Evolutionary conservation across 306 rosid genomes (phyloP).

Genomic region (Carpinus fangiana): DNA sequence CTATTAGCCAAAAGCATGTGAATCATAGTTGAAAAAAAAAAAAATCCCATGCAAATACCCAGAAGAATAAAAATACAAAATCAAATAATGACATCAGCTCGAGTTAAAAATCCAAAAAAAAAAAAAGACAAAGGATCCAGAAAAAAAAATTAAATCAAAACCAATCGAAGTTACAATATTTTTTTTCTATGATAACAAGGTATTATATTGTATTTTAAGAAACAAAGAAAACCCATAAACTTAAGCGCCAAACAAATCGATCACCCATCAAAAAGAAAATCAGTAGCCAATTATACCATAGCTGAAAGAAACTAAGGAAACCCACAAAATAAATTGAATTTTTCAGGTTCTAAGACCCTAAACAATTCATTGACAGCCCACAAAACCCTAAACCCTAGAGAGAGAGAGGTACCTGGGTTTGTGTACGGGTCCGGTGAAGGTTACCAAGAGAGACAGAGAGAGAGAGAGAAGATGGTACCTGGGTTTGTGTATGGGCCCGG

Average conservation of each 20-base stretch:
- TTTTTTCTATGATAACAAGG: neutral
- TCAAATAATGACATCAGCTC: too few species aligned
- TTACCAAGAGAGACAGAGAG: neutral
- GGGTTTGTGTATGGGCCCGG: neutral
- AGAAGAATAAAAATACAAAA: too few species aligned
- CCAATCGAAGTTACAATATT: neutral
- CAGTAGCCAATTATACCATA: neutral
- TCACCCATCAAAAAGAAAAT: neutral
- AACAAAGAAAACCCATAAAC: neutral
- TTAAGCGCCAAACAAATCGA: neutral
- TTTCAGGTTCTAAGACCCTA: neutral
- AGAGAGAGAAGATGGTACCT: neutral
- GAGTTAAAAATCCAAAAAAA: neutral
- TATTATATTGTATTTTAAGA: neutral
- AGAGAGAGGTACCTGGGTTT: neutral
- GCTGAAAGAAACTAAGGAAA: neutral
- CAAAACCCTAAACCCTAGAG: neutral
- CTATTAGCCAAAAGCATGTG: neutral
- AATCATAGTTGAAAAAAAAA: neutral
- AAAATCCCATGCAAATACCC: too few species aligned
- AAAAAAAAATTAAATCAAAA: neutral
- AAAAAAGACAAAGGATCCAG: neutral
- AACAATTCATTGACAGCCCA: neutral
- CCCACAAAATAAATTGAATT: neutral
- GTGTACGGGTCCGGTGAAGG: neutral